Percentiles rank a stretch among this genome's conserved stretches.
These are phyloP conservation scores for Clathrospora elynae DNA, from an alignment of 2,329 filamentous ascomycete genomes.

Conservation along the genomic window DNA sequence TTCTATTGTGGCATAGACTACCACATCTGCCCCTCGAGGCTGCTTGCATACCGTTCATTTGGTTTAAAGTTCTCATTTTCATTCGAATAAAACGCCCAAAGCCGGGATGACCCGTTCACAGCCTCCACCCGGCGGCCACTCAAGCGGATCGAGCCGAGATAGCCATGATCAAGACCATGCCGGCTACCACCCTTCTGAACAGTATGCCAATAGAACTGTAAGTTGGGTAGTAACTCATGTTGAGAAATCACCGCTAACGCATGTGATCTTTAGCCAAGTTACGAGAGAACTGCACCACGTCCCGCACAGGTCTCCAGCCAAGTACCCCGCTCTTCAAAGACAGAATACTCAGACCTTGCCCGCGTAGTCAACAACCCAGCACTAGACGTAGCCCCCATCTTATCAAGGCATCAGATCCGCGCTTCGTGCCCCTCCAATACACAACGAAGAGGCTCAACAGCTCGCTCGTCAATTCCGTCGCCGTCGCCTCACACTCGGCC, in stretches of 20 bases:
- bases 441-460: neutral
- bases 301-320: neutral
- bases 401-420: neutral
- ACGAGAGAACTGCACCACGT: neutral
- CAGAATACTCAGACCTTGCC: neutral
- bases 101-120: neutral
- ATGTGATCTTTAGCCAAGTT: neutral
- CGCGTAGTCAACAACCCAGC: neutral
- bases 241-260: neutral
- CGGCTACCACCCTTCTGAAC: neutral
- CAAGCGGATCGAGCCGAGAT: neutral
- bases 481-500: neutral
- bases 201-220: neutral
- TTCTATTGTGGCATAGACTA: too few relatives aligned
- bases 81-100: neutral
- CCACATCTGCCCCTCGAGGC: too few relatives aligned
- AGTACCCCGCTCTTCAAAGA: neutral
- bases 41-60: too few relatives aligned
- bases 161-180: neutral
- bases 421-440: neutral
- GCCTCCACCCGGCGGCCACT: neutral
- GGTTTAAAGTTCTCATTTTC: too few relatives aligned
- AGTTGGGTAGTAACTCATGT: neutral
- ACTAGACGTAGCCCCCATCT: neutral
- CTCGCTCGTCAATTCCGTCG: neutral